Evolutionary conservation across 306 rosid genomes (phyloP), one percentile per base, ranked within the genome.

Genomic region (Erythrophleum fordii): DNA sequence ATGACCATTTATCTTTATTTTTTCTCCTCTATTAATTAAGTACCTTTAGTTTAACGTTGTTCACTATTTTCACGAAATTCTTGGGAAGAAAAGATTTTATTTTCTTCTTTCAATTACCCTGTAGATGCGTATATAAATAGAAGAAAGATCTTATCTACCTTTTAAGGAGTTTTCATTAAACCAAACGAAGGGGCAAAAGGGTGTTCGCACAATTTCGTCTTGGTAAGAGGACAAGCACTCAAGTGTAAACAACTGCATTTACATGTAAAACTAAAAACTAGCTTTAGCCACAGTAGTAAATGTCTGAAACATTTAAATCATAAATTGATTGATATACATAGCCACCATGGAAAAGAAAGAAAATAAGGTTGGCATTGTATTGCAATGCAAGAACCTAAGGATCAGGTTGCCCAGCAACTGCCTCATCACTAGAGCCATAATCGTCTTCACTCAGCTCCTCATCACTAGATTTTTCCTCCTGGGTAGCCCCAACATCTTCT

Each of bases 381-480:
- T 82, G 64, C 56, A n/a, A 73, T 80, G 68, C 48, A 17, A 76
- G 18, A 76, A 72, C 23, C 83, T 87, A 90, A 35, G 85, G 95
- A 91, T 92, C 97, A 60, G 93, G 97, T 78, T 88, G 60, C 37
- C 93, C 97, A 5, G 89, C 93, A 34, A 87, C 82, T 35, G 55
- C 94, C 0, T 90, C 97, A 26, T 87, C 98, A 69, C 86, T 81
- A 51, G 95, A 90, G 81, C 84, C 85, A 80, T 84, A 88, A 60
- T 89, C 97, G 75, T 87, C 97, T 82, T 91, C 98, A 76, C 92
- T 90, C 84, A 83, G 82, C 86, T 94, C 97, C 71, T 89, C 98
- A 8, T 92, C 95, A 29, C 90, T 88, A 3, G 94, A 90, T 58
- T 72, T 82, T 84, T 88, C 93, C 73, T 91, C 97, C 49, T 70